phyloP scores from a whole-genome alignment of 73 alveolate species.

The Uronychia setigera region DNA sequence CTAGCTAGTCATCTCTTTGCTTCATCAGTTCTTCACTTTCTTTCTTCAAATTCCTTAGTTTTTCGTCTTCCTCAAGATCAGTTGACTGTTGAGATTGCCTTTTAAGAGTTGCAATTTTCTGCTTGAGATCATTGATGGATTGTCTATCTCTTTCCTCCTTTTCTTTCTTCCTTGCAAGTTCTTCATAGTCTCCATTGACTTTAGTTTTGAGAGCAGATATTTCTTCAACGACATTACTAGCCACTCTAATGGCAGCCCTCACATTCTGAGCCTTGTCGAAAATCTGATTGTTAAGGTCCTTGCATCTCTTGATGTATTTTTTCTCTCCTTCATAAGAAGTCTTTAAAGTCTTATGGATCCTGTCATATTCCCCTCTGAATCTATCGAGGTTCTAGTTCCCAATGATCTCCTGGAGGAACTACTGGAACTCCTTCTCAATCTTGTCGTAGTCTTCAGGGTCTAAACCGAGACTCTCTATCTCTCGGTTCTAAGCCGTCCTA shows the following conservation, averaged over 20 bases:
- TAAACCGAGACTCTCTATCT: constrained; percentile 63
- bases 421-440: constrained; percentile 87
- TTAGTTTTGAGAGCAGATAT: constrained; percentile 61
- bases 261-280: constrained; percentile 46
- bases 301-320: constrained; percentile 90
- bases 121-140: constrained; percentile 31
- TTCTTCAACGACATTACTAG: constrained; percentile 68
- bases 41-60: constrained; percentile 29
- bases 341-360: constrained; percentile 84
- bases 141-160: constrained; percentile 63
- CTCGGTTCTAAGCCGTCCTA: constrained; percentile 21
- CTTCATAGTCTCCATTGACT: constrained; percentile 71
- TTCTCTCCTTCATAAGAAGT: constrained; percentile 86
- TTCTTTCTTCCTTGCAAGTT: constrained; percentile 51
- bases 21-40: constrained; percentile 51
- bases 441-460: constrained; percentile 76
- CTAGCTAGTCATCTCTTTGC: constrained; percentile 46
- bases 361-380: constrained; percentile 85
- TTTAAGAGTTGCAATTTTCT: constrained; percentile 58
- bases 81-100: constrained; percentile 37
- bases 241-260: constrained; percentile 65
- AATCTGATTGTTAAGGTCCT: constrained; percentile 70
- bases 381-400: constrained; percentile 83
- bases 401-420: constrained; percentile 87
- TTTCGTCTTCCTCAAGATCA: constrained; percentile 76